Base-by-base conservation (phyloP, 2,329 filamentous ascomycete species). In the Lanzia echinophila region DNA sequence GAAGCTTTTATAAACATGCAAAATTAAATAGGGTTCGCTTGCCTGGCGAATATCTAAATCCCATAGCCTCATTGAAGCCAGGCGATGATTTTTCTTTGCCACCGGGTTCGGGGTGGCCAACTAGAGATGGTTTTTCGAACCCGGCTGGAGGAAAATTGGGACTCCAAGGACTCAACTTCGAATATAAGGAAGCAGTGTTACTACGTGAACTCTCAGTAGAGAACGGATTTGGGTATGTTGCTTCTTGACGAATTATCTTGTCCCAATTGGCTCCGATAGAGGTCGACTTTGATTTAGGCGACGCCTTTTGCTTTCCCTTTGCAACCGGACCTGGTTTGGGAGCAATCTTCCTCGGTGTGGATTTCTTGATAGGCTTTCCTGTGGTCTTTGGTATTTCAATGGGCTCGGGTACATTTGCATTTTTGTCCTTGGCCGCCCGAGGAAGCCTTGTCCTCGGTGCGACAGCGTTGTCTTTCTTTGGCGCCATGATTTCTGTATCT, bases 211-310 rank as follows among this genome's bases (percentile, higher is more conserved):
- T 46, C 19, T 47, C 39, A 17, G 34, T 52, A 11, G 41, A 51
- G 32, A 33, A 55, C 12, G 48, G 39, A 19, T 46, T 55, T 11
- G 38, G 51, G 11, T 54, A 43, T 11, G n/a, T 22, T 54, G 51
- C 46, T 50, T 54, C 51, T 36, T 54, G 51, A 20, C n/a, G 20
- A 42, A 55, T 42, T 13, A 52, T 55, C 33, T 51, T 3, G n/a
- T 52, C 32, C 8, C 7, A 7, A 6, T 10, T 7, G 24, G 11
- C 12, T 28, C 32, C 20, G 34, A 28, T 28, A 8, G 4, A 4
- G 4, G 24, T 8, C n/a, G 15, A 3, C 24, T 41, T 19, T 12
- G 34, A n/a, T 15, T 36, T 48, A 3, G 28, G 10, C 3, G 36
- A 20, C n/a, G 6, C 24, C 24, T 20, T 34, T 6, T 33, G 19